phyloP scores from a whole-genome alignment of 140 eudicot genomes.

The Erigeron philadelphicus region DNA sequence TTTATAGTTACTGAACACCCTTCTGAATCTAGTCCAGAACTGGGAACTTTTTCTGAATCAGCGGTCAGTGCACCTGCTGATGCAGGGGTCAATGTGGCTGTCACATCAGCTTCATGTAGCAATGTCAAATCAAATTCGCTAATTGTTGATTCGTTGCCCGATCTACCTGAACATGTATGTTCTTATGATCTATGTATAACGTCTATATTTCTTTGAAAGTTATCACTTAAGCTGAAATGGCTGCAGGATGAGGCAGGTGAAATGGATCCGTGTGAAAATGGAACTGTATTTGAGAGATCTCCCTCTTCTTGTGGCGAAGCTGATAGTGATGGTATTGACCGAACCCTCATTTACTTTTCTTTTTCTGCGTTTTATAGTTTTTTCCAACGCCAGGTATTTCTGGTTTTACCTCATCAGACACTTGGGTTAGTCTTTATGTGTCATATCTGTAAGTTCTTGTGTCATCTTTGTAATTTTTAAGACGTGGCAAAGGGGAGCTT shows the following conservation, averaged over 20 bases:
- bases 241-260: slow-evolving; percentile 53
- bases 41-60: slow-evolving; percentile 22
- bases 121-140: slow-evolving; percentile 22
- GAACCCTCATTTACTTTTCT: background rate
- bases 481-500: slow-evolving; percentile 1
- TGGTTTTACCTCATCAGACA: slow-evolving; percentile 16
- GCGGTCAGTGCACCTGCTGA: slow-evolving; percentile 16
- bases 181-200: slow-evolving; percentile 15
- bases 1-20: slow-evolving; percentile 17
- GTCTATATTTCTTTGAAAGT: slow-evolving; percentile 13
- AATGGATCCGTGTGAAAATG: slow-evolving; percentile 40
- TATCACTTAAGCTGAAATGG: slow-evolving; percentile 18
- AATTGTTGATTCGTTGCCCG: slow-evolving; percentile 23
- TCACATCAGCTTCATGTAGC: slow-evolving; percentile 28
- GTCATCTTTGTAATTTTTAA: background rate
- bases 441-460: too few relatives aligned
- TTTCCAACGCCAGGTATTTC: slow-evolving; percentile 3
- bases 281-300: slow-evolving; percentile 41
- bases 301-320: slow-evolving; percentile 34
- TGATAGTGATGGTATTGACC: slow-evolving; percentile 34
- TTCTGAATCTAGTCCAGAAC: slow-evolving; percentile 22
- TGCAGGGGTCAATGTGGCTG: slow-evolving; percentile 21
- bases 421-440: background rate
- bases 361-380: slow-evolving; percentile 10
- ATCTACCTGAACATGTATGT: slow-evolving; percentile 24